Evolutionary conservation across 352 stramenopile genomes (phyloP), one percentile per base, ranked within the genome.

Genomic region (Phytophthora ohioensis): DNA sequence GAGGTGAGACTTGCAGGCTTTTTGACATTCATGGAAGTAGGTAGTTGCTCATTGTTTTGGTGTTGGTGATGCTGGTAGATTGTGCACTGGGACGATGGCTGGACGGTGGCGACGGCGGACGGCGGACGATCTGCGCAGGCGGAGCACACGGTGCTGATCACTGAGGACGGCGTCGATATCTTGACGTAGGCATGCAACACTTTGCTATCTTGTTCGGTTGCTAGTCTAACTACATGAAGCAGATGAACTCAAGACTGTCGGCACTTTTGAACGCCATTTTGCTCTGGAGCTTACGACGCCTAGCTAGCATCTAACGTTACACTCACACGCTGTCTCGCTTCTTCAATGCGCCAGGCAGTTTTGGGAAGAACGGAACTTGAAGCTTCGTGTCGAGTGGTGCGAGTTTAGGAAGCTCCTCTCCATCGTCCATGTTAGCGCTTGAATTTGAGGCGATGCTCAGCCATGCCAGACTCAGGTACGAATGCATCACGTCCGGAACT

Each of bases 141-240:
- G 59, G 97, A 99, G 72, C 97, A 99, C 82, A 99, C 97, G n/a
- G 84, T 99, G 13, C 78, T 99, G 11, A 93, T 99, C 57, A 99
- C 96, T 4, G 84, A 97, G 31, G 85, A 98, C 56, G 97, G 97
- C 42, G 92, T 97, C 3, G 95, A 99, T 58, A 92, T 98, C 31
- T 75, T 99, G 47, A 99, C 97, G n/a, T 93, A 82, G 65, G 31
- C 54, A 55, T 15, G 32, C 46, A 45, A 13, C 21, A 34, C 34
- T 39, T 15, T 0, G 38, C 35, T 27, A 13, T 15, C 45, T 27
- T 30, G 17, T 15, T 62, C 42, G 36, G 48, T 47, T 31, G 30
- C 30, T 41, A 66, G 48, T 42, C 54, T 73, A 71, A 62, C 34
- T 41, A 53, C 60, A 41, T 11, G 15, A 47, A 54, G 58, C 41